Base-by-base conservation (phyloP, 768 basidiomycete species). In the Auricularia auricula-judae region DNA sequence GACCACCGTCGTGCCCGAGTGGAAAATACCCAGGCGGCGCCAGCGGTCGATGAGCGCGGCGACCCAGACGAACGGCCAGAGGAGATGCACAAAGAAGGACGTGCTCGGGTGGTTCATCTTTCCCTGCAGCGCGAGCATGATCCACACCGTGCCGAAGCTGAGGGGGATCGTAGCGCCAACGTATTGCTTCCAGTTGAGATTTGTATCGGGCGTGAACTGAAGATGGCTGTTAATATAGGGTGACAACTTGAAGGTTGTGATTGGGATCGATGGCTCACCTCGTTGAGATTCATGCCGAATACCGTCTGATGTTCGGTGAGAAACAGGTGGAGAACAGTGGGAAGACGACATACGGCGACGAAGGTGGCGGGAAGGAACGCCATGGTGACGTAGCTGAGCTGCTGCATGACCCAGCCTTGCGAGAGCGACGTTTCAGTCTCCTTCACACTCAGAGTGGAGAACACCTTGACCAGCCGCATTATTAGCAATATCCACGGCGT, bases 361-460 rank as follows among this genome's bases (percentile, higher is more conserved):
- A 86, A 82, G 14, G 79, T 79, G 2, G 82, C 80, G 0, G 85
- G 85, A 8, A 86, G 73, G 70, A 86, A 86, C 18, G 84, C 69
- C 82, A 85, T 86, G 0, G 84, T 83, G 1, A 86, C 72, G 65
- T 84, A 84, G 0, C 83, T 42, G 63, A 75, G 72, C 65, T 71
- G 75, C 66, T 76, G 76, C 71, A 76, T 77, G 1, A 76, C 75
- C 7, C 74, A 72, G 69, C 80, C 81, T 65, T 79, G 79, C 36
- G 73, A 71, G 12, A 80, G 71, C 3, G 80, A 73, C 3, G 79
- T 77, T 62, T 76, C 64, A 1, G 84, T 84, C 72, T 86, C 85
- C 1, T 74, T 74, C 61, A 86, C 82, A 66, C 84, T 86, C 33
- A 86, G 82, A 53, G 74, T 81, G 56, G 82, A 81, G 68, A 86